These are phyloP conservation scores for Thalassiosira allenii DNA, from an alignment of 352 stramenopile genomes.

Conservation along the genomic window DNA sequence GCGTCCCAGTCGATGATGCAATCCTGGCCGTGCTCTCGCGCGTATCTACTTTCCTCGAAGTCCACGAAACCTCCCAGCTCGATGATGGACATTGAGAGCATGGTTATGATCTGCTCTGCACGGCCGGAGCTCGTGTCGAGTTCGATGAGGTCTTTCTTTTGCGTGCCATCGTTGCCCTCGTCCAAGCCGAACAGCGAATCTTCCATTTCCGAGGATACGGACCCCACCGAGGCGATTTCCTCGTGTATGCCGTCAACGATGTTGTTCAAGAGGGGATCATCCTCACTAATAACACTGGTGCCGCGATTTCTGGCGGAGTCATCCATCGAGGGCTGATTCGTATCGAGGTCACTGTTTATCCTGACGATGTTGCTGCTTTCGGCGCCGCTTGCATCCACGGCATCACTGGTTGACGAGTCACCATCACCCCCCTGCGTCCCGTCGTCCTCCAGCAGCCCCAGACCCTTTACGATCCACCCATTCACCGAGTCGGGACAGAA, in stretches of 20 bases:
- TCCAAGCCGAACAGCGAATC: constrained; percentile 50
- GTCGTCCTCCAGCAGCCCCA: constrained; percentile 39
- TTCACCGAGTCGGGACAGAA: constrained; percentile 82
- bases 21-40: constrained; percentile 55
- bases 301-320: constrained; percentile 14
- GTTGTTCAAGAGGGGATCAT: constrained; percentile 31
- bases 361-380: not conserved
- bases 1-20: constrained; percentile 76
- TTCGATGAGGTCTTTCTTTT: too few species aligned
- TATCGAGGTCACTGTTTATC: constrained; percentile 29
- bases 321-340: constrained; percentile 22
- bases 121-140: constrained; percentile 35
- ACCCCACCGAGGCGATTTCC: constrained; percentile 44
- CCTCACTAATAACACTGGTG: constrained; percentile 31
- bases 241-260: constrained; percentile 31
- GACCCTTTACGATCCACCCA: constrained; percentile 62
- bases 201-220: constrained; percentile 59
- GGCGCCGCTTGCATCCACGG: constrained; percentile 7
- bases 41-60: constrained; percentile 69
- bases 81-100: constrained; percentile 74
- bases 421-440: not conserved
- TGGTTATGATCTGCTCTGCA: constrained; percentile 65
- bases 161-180: constrained; percentile 4
- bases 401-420: constrained; percentile 2
- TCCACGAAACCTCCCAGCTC: constrained; percentile 74